These are phyloP conservation scores for Gossypium schwendimanii DNA, from an alignment of 441 rosid genomes.

Conservation along the genomic window DNA sequence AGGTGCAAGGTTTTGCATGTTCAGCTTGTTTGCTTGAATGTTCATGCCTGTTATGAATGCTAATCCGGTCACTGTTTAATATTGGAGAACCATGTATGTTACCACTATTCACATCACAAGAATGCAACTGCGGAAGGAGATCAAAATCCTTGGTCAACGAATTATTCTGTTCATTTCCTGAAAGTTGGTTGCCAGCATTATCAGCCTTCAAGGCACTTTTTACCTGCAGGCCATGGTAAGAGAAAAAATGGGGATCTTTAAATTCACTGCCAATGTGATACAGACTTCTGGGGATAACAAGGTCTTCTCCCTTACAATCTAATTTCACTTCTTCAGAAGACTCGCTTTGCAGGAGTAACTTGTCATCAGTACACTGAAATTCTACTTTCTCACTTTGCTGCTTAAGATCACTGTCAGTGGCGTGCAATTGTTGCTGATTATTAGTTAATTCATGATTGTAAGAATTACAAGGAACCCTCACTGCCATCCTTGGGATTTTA, in stretches of 20 bases:
- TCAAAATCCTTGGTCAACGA: constrained; percentile 6
- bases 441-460: constrained; percentile 21
- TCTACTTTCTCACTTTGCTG: constrained; percentile 22
- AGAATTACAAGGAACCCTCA: constrained; percentile 18
- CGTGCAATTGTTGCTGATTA: constrained; percentile 24
- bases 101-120: constrained; percentile 13
- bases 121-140: constrained; percentile 18
- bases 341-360: constrained; percentile 20
- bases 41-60: constrained; percentile 15
- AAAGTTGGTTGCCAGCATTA: constrained; percentile 5
- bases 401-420: constrained; percentile 22
- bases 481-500: constrained; percentile 20
- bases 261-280: constrained; percentile 10
- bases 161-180: constrained; percentile 11
- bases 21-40: constrained; percentile 20
- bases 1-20: constrained; percentile 14
- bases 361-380: constrained; percentile 20
- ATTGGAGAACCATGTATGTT: constrained; percentile 9
- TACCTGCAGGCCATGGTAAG: constrained; percentile 15
- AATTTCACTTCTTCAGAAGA: constrained; percentile 18
- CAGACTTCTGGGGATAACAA: constrained; percentile 12
- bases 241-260: background rate
- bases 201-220: constrained; percentile 18
- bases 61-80: constrained; percentile 12
- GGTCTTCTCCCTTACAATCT: constrained; percentile 15